Conservation (phyloP, 2,329 filamentous ascomycete species). For the Orbilia blumenaviensis region DNA sequence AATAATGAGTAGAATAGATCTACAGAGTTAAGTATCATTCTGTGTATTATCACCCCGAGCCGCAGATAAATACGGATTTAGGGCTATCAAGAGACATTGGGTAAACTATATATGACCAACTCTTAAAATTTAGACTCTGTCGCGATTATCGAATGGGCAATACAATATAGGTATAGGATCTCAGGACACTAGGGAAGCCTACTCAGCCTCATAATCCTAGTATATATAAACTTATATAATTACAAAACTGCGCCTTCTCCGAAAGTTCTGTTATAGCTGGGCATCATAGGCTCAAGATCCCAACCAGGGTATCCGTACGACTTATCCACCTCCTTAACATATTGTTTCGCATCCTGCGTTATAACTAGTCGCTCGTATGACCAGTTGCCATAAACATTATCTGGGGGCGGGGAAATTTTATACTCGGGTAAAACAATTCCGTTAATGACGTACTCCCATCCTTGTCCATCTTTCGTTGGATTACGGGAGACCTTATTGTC, state of each 20-base stretch:
- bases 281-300: background rate
- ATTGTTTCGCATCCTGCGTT: background rate
- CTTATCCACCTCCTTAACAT: slow-evolving; percentile 1
- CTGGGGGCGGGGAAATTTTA: background rate
- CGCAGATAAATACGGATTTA: too few relatives aligned
- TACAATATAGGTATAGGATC: too few relatives aligned
- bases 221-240: background rate
- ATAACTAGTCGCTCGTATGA: background rate
- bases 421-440: background rate
- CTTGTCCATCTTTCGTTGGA: background rate
- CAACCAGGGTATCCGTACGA: background rate
- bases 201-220: too few relatives aligned
- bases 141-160: too few relatives aligned
- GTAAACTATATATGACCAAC: too few relatives aligned
- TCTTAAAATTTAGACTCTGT: too few relatives aligned
- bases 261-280: background rate
- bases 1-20: too few relatives aligned
- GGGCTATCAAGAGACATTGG: too few relatives aligned
- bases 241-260: slow-evolving; percentile 3
- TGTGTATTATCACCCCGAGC: too few relatives aligned
- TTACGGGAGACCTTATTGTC: background rate
- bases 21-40: too few relatives aligned
- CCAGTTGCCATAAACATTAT: background rate
- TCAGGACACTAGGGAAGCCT: too few relatives aligned
- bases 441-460: slow-evolving; percentile 2